phyloP scores from a whole-genome alignment of 164 flowering plant genomes.

The Buxus sempervirens region DNA sequence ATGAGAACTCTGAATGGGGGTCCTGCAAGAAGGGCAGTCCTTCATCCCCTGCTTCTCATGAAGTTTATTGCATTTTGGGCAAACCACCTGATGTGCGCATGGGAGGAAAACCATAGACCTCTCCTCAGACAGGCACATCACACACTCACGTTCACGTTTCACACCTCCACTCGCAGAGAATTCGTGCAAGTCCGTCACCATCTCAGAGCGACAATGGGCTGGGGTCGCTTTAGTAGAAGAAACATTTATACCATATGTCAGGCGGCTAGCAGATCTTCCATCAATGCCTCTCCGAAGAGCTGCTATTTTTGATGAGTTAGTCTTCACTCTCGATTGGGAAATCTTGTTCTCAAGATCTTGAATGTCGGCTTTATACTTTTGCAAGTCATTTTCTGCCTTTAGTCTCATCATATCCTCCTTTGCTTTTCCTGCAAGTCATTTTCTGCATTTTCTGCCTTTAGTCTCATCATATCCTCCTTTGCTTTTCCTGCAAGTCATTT shows the following conservation, averaged over 20 bases:
- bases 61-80: slow-evolving; percentile 87
- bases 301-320: slow-evolving; percentile 83
- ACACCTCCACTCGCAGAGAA: slow-evolving; percentile 37
- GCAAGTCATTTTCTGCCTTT: slow-evolving; percentile 66
- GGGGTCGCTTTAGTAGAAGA: slow-evolving; percentile 31
- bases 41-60: slow-evolving; percentile 95
- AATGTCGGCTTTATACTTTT: slow-evolving; percentile 58
- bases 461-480: slow-evolving; percentile 57
- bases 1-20: slow-evolving; percentile 69
- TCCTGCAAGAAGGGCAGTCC: slow-evolving; percentile 97
- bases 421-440: slow-evolving; percentile 59
- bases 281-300: slow-evolving; percentile 75
- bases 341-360: slow-evolving; percentile 76
- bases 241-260: slow-evolving; percentile 10
- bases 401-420: slow-evolving; percentile 57
- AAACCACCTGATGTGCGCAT: slow-evolving; percentile 98
- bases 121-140: slow-evolving; percentile 96
- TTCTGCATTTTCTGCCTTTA: slow-evolving; percentile 73
- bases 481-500: no score
- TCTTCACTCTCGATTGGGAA: slow-evolving; percentile 65
- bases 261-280: no score
- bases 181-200: slow-evolving; percentile 26
- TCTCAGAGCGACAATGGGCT: slow-evolving; percentile 20
- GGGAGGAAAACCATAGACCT: slow-evolving; percentile 95
- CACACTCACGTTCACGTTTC: slow-evolving; percentile 87